phyloP scores from a whole-genome alignment of 192 early-diverging fungal species.

The Backusella circina region DNA sequence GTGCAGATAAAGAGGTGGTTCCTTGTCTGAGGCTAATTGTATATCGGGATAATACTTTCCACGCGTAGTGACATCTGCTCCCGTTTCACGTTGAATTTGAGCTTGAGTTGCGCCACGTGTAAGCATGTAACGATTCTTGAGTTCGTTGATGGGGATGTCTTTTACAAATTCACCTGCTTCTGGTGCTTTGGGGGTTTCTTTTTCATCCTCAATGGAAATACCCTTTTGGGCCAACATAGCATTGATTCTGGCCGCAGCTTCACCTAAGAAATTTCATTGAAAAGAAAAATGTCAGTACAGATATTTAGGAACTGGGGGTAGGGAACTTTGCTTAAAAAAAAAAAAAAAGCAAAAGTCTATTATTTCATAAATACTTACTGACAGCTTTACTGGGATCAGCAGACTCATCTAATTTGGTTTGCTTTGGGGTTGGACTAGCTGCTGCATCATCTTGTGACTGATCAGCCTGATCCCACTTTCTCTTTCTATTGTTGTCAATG shows the following conservation, averaged over 20 bases:
- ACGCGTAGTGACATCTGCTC: slow-evolving; percentile 76
- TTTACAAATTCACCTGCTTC: slow-evolving; percentile 44
- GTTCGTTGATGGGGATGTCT: slow-evolving; percentile 80
- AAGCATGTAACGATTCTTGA: slow-evolving; percentile 74
- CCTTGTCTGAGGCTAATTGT: slow-evolving; percentile 65
- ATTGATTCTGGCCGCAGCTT: slow-evolving; percentile 51
- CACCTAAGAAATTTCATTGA: slow-evolving; percentile 9
- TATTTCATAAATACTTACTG: slow-evolving; percentile 15
- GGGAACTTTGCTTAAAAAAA: not conserved
- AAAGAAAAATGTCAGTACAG: not conserved
- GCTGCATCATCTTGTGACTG: slow-evolving; percentile 19
- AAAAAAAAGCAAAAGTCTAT: no score
- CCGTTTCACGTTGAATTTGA: slow-evolving; percentile 73
- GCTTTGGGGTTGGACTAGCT: not conserved
- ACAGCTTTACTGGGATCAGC: slow-evolving; percentile 28
- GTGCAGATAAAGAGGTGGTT: slow-evolving; percentile 80
- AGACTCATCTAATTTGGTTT: slow-evolving; percentile 9
- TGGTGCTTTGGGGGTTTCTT: slow-evolving; percentile 2
- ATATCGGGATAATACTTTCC: slow-evolving; percentile 80
- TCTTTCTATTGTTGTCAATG: slow-evolving; percentile 24
- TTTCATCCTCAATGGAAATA: slow-evolving; percentile 30
- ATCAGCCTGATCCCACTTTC: slow-evolving; percentile 44
- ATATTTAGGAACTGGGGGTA: not conserved
- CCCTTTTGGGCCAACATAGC: slow-evolving; percentile 52
- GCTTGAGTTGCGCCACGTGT: slow-evolving; percentile 76